Conservation (phyloP, 768 basidiomycete species). For the Boletus speciosus region DNA sequence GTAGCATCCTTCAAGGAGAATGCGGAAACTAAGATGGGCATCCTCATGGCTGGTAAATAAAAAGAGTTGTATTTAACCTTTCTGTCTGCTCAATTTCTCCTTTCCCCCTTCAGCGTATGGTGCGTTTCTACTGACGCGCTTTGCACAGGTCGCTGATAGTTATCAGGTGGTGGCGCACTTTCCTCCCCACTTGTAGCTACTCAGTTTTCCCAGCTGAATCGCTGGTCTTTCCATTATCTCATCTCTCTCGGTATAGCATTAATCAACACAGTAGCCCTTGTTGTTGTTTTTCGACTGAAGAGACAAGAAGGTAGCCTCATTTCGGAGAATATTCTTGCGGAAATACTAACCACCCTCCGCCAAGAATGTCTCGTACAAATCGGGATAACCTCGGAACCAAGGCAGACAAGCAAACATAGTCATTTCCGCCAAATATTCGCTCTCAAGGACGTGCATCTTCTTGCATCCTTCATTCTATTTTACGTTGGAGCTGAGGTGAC, state of each 20-base stretch:
- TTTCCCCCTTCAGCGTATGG: constrained; percentile 10
- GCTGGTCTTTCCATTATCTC: constrained; percentile 42
- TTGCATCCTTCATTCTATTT: constrained; percentile 43
- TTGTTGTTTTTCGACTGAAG: constrained; percentile 59
- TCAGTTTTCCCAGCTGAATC: constrained; percentile 39
- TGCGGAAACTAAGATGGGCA: constrained; percentile 61
- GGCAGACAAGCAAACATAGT: constrained; percentile 29
- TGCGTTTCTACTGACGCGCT: background rate
- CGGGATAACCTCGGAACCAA: constrained; percentile 30
- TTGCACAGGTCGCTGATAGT: background rate
- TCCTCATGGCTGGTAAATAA: constrained; percentile 48
- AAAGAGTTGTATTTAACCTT: background rate
- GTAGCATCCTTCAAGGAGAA: constrained; percentile 58
- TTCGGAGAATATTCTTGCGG: background rate
- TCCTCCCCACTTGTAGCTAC: constrained; percentile 53
- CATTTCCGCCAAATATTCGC: constrained; percentile 46
- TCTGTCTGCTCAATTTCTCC: background rate
- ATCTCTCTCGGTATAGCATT: constrained; percentile 64
- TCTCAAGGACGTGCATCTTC: constrained; percentile 39
- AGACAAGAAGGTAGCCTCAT: constrained; percentile 55
- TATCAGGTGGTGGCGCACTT: constrained; percentile 45
- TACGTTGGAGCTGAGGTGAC: constrained; percentile 56
- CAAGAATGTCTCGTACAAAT: constrained; percentile 37
- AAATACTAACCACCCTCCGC: background rate
- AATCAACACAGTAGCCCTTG: constrained; percentile 48